Evolutionary conservation across 2,329 filamentous ascomycete genomes (phyloP).

Genomic region (Rasamsonia emersonii): DNA sequence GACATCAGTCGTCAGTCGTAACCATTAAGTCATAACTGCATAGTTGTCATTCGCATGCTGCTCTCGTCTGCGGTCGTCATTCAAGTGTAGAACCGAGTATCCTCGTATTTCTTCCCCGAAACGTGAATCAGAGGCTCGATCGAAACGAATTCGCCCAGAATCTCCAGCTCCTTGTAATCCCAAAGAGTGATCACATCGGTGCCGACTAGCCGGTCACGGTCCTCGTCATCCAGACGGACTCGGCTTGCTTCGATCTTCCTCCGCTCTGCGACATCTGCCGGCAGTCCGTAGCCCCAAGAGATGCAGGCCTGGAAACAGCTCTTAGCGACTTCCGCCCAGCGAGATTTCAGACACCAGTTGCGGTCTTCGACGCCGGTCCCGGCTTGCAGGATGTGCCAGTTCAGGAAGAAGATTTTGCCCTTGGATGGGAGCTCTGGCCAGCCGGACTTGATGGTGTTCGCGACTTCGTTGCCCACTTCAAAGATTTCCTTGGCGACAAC

Average conservation of each 20-base stretch:
- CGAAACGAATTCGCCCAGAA: constrained; percentile 12
- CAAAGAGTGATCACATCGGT: constrained; percentile 17
- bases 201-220: background rate
- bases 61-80: too few relatives aligned
- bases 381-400: constrained; percentile 15
- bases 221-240: background rate
- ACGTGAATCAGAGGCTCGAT: constrained; percentile 9
- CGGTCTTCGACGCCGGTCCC: constrained; percentile 10
- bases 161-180: constrained; percentile 16
- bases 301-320: constrained; percentile 27
- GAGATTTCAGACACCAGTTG: constrained; percentile 15
- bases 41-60: too few relatives aligned
- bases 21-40: too few relatives aligned
- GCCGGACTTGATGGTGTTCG: constrained; percentile 5
- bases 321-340: constrained; percentile 20
- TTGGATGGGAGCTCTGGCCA: constrained; percentile 3
- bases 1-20: too few relatives aligned
- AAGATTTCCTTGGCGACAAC: constrained; percentile 17
- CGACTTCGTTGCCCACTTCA: constrained; percentile 13
- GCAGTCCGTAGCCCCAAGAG: constrained; percentile 15
- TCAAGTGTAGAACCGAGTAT: too few relatives aligned
- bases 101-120: constrained; percentile 5
- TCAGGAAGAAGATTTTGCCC: constrained; percentile 27
- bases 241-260: background rate
- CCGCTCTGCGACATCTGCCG: background rate